These are phyloP conservation scores for Aspergillus sp. DNA, from an alignment of 2,329 filamentous ascomycete genomes.

Conservation along the genomic window DNA sequence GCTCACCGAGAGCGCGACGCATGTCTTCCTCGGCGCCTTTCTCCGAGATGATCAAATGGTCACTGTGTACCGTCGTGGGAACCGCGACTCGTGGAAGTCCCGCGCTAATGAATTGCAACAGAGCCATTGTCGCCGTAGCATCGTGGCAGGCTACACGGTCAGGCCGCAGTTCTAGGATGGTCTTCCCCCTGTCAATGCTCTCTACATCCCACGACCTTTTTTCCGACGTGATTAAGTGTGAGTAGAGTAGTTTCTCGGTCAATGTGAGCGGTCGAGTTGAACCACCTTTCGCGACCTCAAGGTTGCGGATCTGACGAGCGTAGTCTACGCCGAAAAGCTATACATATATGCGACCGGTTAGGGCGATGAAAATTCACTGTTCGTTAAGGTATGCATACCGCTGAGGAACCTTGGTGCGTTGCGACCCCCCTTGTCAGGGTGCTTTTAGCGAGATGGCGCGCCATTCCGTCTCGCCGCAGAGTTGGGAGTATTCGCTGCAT, in stretches of 20 bases:
- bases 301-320: conserved; percentile 1
- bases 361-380: neutral
- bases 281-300: conserved; percentile 7
- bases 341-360: neutral
- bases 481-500: neutral
- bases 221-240: conserved; percentile 32
- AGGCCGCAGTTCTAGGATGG: conserved; percentile 38
- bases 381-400: neutral
- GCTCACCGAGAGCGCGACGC: conserved; percentile 26
- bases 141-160: conserved; percentile 46
- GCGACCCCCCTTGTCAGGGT: neutral
- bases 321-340: conserved; percentile 8
- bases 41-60: conserved; percentile 40
- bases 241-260: conserved; percentile 43
- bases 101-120: conserved; percentile 45
- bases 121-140: conserved; percentile 45
- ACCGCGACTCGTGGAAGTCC: conserved; percentile 39
- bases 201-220: conserved; percentile 20
- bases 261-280: conserved; percentile 32
- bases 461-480: neutral
- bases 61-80: conserved; percentile 43
- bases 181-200: conserved; percentile 38
- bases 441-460: neutral
- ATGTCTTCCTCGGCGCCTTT: conserved; percentile 33
- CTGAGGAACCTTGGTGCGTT: neutral